Evolutionary conservation across 371 early-diverging fungal species (phyloP), one percentile per base, ranked within the genome.

Genomic region (Mortierella sp.): DNA sequence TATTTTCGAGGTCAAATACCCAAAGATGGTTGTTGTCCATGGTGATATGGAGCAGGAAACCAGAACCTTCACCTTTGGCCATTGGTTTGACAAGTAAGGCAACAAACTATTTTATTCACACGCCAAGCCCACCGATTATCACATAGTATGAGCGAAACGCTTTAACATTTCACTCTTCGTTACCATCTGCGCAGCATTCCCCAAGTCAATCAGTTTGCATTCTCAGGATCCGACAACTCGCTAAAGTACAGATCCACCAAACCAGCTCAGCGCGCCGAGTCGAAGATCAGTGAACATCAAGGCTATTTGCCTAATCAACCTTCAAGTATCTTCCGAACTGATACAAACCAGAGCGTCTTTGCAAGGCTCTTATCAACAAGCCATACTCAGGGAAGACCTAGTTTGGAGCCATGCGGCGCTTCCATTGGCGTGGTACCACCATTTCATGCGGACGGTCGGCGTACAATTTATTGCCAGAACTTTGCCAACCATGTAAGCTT

Each of bases 71-170:
- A 85, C 87, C 2, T 91, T 92, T 69, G 93, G 91, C 5, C 92
- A 93, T 71, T 90, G 92, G 87, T 90, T 93, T 85, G 94, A 94
- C 76, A 88, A 85, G 90, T 91, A 85, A 73, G 87, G 62, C 30
- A 30, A 12, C 18, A 18, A 45, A 20, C 64, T 40, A 35, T 30
- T 63, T 47, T 22, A 37, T 43, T 54, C 26, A n/a, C 24, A 32
- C 43, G 43, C 62, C 52, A 26, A 16, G 51, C 10, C 5, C 26
- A 5, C 1, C 24, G 32, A 9, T 52, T 3, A 10, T 5, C 14
- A 12, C 16, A 26, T 16, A 28, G 18, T 28, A 47, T 32, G 3
- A 26, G 32, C 45, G 40, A 11, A 57, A 37, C 62, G 40, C 70
- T 37, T 60, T 28, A 57, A 57, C 26, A 26, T 32, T 3, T 8